Percentiles rank a stretch among this genome's conserved stretches.
Conservation (phyloP, 129 eudicot genomes). For the Sambucus nigra region DNA sequence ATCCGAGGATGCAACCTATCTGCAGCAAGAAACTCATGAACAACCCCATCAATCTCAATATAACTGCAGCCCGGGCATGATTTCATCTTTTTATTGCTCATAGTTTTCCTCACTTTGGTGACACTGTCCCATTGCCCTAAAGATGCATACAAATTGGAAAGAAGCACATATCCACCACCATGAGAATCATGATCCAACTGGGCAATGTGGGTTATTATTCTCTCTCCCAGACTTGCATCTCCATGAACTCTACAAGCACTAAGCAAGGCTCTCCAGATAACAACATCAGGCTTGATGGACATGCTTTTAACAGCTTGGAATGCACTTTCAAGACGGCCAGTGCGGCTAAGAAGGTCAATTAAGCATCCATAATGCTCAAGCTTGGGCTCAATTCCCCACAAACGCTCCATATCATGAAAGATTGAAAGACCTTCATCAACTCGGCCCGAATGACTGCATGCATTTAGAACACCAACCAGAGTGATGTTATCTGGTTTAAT, state of each 20-base stretch:
- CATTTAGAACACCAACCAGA: conserved; percentile 37
- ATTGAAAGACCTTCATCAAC: conserved; percentile 26
- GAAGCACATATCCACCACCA: conserved; percentile 22
- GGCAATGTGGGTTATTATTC: conserved; percentile 16
- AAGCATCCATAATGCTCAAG: conserved; percentile 46
- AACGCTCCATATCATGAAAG: conserved; percentile 21
- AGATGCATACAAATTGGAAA: conserved; percentile 33
- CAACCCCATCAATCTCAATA: conserved; percentile 28
- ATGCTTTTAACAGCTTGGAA: conserved; percentile 25
- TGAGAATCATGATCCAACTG: not conserved
- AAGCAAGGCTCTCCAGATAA: conserved; percentile 36
- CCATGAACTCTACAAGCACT: conserved; percentile 38
- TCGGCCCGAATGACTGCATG: conserved; percentile 41
- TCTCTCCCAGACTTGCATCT: conserved; percentile 25
- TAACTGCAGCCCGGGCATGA: conserved; percentile 32
- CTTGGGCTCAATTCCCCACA: conserved; percentile 31
- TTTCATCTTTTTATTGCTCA: conserved; percentile 13
- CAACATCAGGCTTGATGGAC: conserved; percentile 29
- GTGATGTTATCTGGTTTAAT: conserved; percentile 34
- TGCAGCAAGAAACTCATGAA: conserved; percentile 32
- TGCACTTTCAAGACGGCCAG: conserved; percentile 31
- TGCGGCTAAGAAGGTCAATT: conserved; percentile 41
- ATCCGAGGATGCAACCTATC: conserved; percentile 35
- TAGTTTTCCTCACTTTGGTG: conserved; percentile 17
- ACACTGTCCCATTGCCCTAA: conserved; percentile 32